Base-by-base conservation (phyloP, 371 early-diverging fungal genomes). In the Rhizomucor pusillus region DNA sequence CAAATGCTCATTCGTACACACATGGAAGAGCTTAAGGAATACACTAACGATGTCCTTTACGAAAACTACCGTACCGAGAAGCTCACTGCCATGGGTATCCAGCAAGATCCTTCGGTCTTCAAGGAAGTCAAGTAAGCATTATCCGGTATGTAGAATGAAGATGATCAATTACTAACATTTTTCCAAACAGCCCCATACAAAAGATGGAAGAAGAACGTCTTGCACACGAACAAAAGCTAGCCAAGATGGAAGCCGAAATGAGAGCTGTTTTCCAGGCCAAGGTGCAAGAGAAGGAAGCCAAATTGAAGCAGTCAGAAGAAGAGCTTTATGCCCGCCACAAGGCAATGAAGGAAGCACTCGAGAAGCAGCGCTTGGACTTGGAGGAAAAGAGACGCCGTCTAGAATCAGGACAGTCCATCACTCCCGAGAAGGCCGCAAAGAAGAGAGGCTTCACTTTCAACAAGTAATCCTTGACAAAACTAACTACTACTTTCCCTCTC, bases 241-340 rank as follows among this genome's bases (percentile, higher is more conserved):
- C 88, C 63, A 95, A 96, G 85, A 94, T 98, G 97, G 97, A 98
- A 68, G 86, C 90, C 44, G 97, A 98, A 70, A 97, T 98, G 97
- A 90, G 91, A 71, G 84, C 89, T 11, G 97, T 98, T 35, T 97
- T 98, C 90, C 92, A 94, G 70, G 94, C 93, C 61, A 98, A 98
- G 85, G 97, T 98, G 11, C 91, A 93, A 57, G 98, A 98, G 73
- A 97, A 97, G 82, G 97, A 97, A 69, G 79, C 89, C 50, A 97
- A 97, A 80, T 78, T 98, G 65, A 95, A 94, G 79, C 94, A 94
- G 65, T 88, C 90, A 23, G 98, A 98, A 67, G 96, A 97, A 66
- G 98, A 98, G 82, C 81, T 97, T 25, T 93, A 94, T 63, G 91
- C 94, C 34, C 91, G 94, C 56, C 97, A 98, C 79, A 89, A 91